Evolutionary conservation across 305 asterid genomes (phyloP).

Genomic region (Ajuga reptans): DNA sequence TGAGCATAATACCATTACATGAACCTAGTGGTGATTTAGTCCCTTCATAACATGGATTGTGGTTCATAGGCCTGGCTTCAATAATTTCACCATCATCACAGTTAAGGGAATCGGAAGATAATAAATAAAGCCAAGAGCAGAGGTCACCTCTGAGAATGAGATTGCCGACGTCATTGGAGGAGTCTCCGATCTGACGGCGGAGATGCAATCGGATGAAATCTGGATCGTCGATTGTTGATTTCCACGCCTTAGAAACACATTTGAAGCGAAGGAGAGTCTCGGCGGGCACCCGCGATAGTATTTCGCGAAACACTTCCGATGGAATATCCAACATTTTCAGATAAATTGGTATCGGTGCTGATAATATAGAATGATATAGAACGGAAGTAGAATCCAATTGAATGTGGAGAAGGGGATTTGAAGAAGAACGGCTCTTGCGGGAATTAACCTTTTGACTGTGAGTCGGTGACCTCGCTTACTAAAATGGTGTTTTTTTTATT

Average conservation of each 20-base stretch:
- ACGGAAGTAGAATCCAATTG: neutral
- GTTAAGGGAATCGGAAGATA: conserved; percentile 12
- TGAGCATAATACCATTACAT: conserved; percentile 22
- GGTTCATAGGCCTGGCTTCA: neutral
- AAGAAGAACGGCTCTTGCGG: neutral
- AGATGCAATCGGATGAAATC: conserved; percentile 17
- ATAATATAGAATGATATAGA: neutral
- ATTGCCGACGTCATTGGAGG: conserved; percentile 14
- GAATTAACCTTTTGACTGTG: no score
- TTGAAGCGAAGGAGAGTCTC: conserved; percentile 19
- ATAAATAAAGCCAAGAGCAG: conserved; percentile 5
- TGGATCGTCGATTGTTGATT: conserved; percentile 21
- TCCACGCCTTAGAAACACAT: conserved; percentile 25
- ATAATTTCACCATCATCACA: neutral
- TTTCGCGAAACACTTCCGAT: conserved; percentile 21
- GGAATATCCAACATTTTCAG: conserved; percentile 18
- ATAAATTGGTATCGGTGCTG: neutral
- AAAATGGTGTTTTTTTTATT: no score
- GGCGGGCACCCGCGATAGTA: conserved; percentile 22
- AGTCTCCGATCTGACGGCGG: conserved; percentile 15
- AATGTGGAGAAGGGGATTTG: neutral
- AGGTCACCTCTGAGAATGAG: conserved; percentile 28
- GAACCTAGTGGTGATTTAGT: conserved; percentile 10
- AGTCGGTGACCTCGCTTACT: no score
- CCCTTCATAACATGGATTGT: neutral